Percentiles rank a stretch among this genome's conserved stretches.
Conservation (phyloP, 2,329 filamentous ascomycete genomes). For the Hymenoscyphus albidus region DNA sequence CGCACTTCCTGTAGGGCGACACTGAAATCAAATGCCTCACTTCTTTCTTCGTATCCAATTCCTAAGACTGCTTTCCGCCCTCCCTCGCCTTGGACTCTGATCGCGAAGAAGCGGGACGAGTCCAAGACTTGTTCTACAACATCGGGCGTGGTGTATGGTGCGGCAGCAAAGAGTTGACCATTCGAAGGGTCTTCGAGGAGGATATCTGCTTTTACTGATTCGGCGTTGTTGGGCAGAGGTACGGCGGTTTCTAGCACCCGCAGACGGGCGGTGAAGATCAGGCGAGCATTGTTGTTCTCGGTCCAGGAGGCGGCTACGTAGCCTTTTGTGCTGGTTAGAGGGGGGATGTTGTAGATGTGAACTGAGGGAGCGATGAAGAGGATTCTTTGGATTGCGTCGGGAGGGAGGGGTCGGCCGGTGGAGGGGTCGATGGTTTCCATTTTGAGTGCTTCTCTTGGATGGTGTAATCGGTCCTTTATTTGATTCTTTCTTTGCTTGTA, state of each 20-base stretch:
- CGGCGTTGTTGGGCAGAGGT: conserved; percentile 38
- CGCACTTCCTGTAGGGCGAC: conserved; percentile 76
- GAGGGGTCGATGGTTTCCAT: conserved; percentile 58
- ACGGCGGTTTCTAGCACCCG: conserved; percentile 74
- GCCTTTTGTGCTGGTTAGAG: conserved; percentile 71
- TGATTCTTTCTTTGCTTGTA: no score
- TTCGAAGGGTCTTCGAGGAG: conserved; percentile 71
- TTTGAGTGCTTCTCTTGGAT: not conserved
- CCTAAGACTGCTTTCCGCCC: conserved; percentile 76
- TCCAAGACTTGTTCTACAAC: conserved; percentile 76
- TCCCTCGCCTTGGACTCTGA: conserved; percentile 71
- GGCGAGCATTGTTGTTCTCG: conserved; percentile 57
- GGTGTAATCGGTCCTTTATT: not conserved
- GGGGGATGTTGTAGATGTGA: conserved; percentile 85
- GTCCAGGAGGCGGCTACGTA: conserved; percentile 79
- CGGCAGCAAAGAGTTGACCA: conserved; percentile 77
- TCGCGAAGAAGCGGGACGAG: conserved; percentile 77
- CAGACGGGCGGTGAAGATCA: conserved; percentile 82
- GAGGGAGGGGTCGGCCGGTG: conserved; percentile 63
- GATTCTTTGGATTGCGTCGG: conserved; percentile 78
- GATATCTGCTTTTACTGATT: conserved; percentile 67
- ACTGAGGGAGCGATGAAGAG: conserved; percentile 72
- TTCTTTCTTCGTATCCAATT: conserved; percentile 82
- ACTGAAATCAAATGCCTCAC: conserved; percentile 81
- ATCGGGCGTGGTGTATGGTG: conserved; percentile 64